Evolutionary conservation across 257 asterid species (phyloP).

Genomic region (Cruciata laevipes): DNA sequence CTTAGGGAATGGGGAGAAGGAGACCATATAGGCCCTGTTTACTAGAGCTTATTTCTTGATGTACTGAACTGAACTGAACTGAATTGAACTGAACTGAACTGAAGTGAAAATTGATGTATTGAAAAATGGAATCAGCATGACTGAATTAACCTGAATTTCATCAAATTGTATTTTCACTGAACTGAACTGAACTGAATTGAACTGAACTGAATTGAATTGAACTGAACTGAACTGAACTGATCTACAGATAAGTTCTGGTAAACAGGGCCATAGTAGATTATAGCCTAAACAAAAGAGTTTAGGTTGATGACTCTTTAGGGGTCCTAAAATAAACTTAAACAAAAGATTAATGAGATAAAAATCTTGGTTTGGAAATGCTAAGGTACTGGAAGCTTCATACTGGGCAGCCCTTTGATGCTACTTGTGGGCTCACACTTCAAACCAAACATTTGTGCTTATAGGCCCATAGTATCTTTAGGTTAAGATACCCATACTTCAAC

Average conservation of each 20-base stretch:
- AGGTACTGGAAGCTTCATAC: neutral
- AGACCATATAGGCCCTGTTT: too few relatives aligned
- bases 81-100: too few relatives aligned
- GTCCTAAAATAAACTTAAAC: neutral
- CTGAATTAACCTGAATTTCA: too few relatives aligned
- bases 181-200: too few relatives aligned
- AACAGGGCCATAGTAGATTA: neutral
- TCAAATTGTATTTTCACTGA: too few relatives aligned
- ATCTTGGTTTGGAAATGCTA: slow-evolving; percentile 4
- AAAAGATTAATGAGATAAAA: neutral
- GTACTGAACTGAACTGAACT: too few relatives aligned
- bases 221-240: too few relatives aligned
- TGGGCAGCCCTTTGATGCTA: neutral
- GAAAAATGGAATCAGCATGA: too few relatives aligned
- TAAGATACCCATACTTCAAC: neutral
- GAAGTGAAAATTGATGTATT: too few relatives aligned
- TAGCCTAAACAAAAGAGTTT: slow-evolving; percentile 4
- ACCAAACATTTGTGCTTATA: neutral
- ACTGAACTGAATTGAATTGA: too few relatives aligned
- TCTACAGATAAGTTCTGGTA: too few relatives aligned
- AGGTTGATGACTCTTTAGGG: neutral
- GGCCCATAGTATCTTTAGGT: neutral
- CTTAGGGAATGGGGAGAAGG: slow-evolving; percentile 34
- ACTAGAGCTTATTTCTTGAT: too few relatives aligned
- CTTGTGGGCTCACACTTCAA: slow-evolving; percentile 1